phyloP scores from a whole-genome alignment of 805 yeast genomes.

The Metschnikowia baotianmanensis region DNA sequence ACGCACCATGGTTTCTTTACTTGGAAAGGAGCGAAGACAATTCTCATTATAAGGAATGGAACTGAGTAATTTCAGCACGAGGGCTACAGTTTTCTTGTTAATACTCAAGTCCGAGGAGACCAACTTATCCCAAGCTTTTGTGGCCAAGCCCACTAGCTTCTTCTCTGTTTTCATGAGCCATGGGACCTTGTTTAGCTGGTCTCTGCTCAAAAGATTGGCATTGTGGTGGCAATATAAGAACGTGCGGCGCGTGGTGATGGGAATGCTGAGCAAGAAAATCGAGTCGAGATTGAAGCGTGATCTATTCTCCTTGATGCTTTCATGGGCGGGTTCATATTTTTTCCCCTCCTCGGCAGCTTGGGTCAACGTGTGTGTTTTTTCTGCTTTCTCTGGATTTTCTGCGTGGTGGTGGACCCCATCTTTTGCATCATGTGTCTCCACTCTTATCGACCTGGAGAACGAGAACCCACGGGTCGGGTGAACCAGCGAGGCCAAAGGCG shows the following conservation, averaged over 20 bases:
- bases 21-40: constrained; percentile 73
- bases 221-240: constrained; percentile 68
- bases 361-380: neutral
- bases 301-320: no score
- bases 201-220: constrained; percentile 25
- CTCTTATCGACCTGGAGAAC: neutral
- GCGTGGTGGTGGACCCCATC: no score
- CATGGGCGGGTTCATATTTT: neutral
- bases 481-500: no score
- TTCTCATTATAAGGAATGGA: constrained; percentile 79
- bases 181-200: constrained; percentile 30
- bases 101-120: constrained; percentile 50
- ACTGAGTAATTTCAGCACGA: constrained; percentile 52
- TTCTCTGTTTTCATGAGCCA: constrained; percentile 42
- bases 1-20: constrained; percentile 55
- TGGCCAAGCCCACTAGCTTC: constrained; percentile 48
- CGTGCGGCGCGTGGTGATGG: constrained; percentile 60
- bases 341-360: constrained; percentile 5
- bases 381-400: neutral
- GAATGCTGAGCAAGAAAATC: constrained; percentile 66
- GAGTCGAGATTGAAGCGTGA: constrained; percentile 35
- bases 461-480: constrained; percentile 1
- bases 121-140: constrained; percentile 62
- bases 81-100: constrained; percentile 57
- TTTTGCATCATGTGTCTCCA: neutral